Conservation (phyloP, 106 monocot genomes). For the Apostasia shenzhenica region DNA sequence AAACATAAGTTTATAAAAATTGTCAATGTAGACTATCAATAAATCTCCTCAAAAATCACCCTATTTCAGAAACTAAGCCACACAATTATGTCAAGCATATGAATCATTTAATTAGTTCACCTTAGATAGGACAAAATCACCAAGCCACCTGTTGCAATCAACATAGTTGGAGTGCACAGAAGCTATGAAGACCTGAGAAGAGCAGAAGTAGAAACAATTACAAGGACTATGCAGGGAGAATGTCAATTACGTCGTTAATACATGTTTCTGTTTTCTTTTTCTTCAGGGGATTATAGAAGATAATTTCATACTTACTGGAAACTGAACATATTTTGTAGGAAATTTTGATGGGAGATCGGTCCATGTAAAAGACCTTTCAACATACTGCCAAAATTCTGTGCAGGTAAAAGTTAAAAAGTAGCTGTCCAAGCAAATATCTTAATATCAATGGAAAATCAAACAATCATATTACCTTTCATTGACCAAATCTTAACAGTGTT, state of each 20-base stretch:
- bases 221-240: background rate
- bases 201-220: background rate
- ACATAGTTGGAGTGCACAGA: slow-evolving; percentile 96
- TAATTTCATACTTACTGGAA: slow-evolving; percentile 64
- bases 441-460: background rate
- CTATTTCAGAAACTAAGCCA: too few relatives aligned
- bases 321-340: slow-evolving; percentile 99
- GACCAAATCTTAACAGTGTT: slow-evolving; percentile 99
- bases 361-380: slow-evolving; percentile 98
- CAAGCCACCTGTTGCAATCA: slow-evolving; percentile 97
- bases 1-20: too few relatives aligned
- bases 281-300: background rate
- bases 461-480: slow-evolving; percentile 67
- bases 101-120: slow-evolving; percentile 17
- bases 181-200: slow-evolving; percentile 67
- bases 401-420: slow-evolving; percentile 9
- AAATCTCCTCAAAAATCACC: too few relatives aligned
- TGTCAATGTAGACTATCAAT: too few relatives aligned
- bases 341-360: slow-evolving; percentile 98
- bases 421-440: background rate
- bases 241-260: background rate
- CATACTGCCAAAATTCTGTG: slow-evolving; percentile 96
- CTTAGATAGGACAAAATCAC: slow-evolving; percentile 96
- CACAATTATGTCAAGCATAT: too few relatives aligned
- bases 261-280: background rate